A percentile compares a stretch with the other conserved stretches of the same genome.
phyloP scores from a whole-genome alignment of 1,284 basidiomycete species.

The Moesziomyces sp. region DNA sequence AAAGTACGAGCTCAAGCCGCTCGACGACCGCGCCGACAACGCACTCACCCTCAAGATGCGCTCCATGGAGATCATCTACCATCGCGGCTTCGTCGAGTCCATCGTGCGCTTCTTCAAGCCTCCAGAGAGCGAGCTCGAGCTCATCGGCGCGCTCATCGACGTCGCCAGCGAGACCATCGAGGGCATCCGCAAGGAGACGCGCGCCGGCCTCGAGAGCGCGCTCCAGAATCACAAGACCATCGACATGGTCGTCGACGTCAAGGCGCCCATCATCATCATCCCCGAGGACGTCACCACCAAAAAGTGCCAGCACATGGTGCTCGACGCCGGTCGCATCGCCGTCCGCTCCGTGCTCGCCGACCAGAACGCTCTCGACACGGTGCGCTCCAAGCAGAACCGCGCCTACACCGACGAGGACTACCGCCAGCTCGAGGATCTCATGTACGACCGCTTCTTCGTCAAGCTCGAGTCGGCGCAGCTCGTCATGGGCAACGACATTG shows the following conservation, averaged over 20 bases:
- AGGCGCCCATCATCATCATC: slow-evolving; percentile 96
- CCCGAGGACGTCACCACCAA: slow-evolving; percentile 84
- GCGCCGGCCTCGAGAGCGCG: slow-evolving; percentile 93
- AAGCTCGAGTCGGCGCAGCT: slow-evolving; percentile 90
- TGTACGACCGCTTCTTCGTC: slow-evolving; percentile 93
- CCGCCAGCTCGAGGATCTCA: slow-evolving; percentile 85
- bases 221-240: slow-evolving; percentile 93
- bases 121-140: slow-evolving; percentile 92
- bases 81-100: slow-evolving; percentile 91
- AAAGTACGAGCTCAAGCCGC: slow-evolving; percentile 91
- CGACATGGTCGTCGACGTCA: slow-evolving; percentile 94
- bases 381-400: slow-evolving; percentile 86
- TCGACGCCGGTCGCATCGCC: slow-evolving; percentile 97
- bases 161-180: slow-evolving; percentile 95
- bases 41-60: slow-evolving; percentile 90
- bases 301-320: slow-evolving; percentile 84
- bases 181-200: slow-evolving; percentile 91
- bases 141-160: slow-evolving; percentile 78
- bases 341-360: slow-evolving; percentile 90
- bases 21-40: slow-evolving; percentile 92
- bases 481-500: slow-evolving; percentile 85
- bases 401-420: slow-evolving; percentile 92
- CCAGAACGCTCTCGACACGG: slow-evolving; percentile 81
- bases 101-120: slow-evolving; percentile 93
- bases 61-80: slow-evolving; percentile 98